Base-by-base conservation (phyloP, 2,329 filamentous ascomycete genomes). In the Periconia macrospinosa region DNA sequence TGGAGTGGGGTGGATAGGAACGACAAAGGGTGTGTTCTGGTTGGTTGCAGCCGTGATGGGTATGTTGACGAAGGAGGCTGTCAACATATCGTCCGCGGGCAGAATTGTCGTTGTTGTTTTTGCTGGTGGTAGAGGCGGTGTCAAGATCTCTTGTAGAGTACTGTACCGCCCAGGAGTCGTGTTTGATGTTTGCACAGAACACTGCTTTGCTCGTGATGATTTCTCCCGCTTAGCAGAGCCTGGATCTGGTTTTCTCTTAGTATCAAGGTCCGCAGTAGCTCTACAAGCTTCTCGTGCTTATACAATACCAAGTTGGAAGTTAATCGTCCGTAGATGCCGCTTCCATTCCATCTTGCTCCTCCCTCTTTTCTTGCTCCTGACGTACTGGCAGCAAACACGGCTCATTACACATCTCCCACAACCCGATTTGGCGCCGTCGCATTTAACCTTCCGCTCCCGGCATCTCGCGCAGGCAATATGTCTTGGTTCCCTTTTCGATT, bases 401-500 rank as follows among this genome's bases (percentile, higher is more conserved):
- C 49, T 50, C 9, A 49, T 47, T 18, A 30, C 30, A 48, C 60
- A 62, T 37, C 58, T 27, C 27, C 48, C 46, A 37, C 60, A 62
- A 11, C 43, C 47, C 14, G 56, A 58, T 42, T 56, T 59, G n/a
- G 11, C 54, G 1, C 60, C 60, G 42, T 62, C 60, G 43, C 60
- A 62, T 37, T 57, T 56, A 15, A 62, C 60, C 40, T 62, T 62
- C 41, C 60, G 48, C 33, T 62, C 60, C 33, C 60, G 44, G 33
- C 60, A 62, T 3, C 58, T 49, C 15, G 58, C 41, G 45, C 60
- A 62, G 15, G 60, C 60, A 45, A 59, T 47, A 40, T 62, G 60
- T 44, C 56, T 60, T 7, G 20, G 6, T 44, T 55, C 53, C 15
- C 47, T 48, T 35, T 42, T 23, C 13, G 19, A 17, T 9, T 41